phyloP scores from a whole-genome alignment of 495 filamentous ascomycete genomes.

The Haplographium delicatum region DNA sequence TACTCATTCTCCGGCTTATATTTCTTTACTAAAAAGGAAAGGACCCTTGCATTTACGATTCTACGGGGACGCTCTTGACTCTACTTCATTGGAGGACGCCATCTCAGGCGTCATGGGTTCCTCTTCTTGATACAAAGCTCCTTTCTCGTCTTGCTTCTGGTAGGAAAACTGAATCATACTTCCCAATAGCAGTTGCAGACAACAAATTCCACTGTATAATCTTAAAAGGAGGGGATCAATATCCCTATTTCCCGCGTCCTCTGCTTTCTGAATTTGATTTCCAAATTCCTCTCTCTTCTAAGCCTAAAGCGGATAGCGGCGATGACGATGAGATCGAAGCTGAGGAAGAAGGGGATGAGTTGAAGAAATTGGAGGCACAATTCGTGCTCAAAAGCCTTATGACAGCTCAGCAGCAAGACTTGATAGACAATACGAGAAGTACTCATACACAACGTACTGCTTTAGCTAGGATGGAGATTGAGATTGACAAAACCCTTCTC shows the following conservation, averaged over 20 bases:
- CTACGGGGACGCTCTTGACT: constrained; percentile 77
- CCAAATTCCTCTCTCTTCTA: constrained; percentile 67
- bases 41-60: constrained; percentile 94
- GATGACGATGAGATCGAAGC: constrained; percentile 30
- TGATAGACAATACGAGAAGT: constrained; percentile 54
- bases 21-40: constrained; percentile 22
- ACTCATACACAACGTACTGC: constrained; percentile 58
- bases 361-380: constrained; percentile 59
- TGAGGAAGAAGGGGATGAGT: constrained; percentile 32
- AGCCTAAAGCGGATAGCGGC: constrained; percentile 21
- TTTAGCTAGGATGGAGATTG: constrained; percentile 64
- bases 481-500: constrained; percentile 80
- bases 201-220: constrained; percentile 98
- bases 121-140: constrained; percentile 80
- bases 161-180: constrained; percentile 84
- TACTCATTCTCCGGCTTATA: neutral
- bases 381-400: constrained; percentile 72
- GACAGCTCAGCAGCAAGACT: constrained; percentile 65
- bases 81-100: constrained; percentile 85
- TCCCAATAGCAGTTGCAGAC: constrained; percentile 89
- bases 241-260: constrained; percentile 93
- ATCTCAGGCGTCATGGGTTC: constrained; percentile 85
- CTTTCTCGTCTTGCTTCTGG: constrained; percentile 77
- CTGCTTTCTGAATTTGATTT: constrained; percentile 93
- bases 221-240: constrained; percentile 86